Conservation (phyloP, 495 filamentous ascomycete genomes). For the Penicillium malachiteum region DNA sequence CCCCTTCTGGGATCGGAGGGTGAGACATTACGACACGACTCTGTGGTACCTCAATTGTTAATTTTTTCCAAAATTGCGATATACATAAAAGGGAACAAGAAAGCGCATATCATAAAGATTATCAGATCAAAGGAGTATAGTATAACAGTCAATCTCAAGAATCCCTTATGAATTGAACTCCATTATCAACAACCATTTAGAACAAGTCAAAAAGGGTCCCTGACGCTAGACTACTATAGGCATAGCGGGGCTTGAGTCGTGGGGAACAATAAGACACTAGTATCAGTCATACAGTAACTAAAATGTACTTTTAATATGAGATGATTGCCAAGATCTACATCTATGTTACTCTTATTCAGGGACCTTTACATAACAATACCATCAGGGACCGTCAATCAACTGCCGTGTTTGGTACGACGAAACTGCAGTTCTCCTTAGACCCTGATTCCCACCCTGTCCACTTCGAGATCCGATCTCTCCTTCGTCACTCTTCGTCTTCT, state of each 20-base stretch:
- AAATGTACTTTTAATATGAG: background rate
- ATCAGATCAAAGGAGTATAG: no score
- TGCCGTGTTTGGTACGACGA: background rate
- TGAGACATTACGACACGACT: conserved; percentile 1
- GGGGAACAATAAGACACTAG: conserved; percentile 2
- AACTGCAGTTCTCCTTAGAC: conserved; percentile 2
- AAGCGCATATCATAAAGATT: no score
- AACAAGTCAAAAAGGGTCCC: conserved; percentile 9
- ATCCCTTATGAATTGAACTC: no score
- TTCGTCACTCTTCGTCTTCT: conserved; percentile 28
- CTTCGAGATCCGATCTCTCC: conserved; percentile 18
- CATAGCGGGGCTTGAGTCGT: conserved; percentile 4
- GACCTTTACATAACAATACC: background rate
- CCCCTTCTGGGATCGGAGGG: conserved; percentile 5
- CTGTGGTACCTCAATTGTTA: no score
- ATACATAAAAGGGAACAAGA: background rate
- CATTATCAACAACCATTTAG: no score
- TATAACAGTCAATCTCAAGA: no score
- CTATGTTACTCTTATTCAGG: background rate
- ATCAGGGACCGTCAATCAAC: conserved; percentile 2
- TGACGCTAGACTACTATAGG: conserved; percentile 20
- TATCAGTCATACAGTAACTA: background rate
- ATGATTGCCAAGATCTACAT: no score
- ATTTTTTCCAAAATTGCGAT: background rate
- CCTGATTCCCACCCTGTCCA: conserved; percentile 16